These are phyloP conservation scores for Sarocladium strictum DNA, from an alignment of 2,329 filamentous ascomycete genomes.

Conservation along the genomic window DNA sequence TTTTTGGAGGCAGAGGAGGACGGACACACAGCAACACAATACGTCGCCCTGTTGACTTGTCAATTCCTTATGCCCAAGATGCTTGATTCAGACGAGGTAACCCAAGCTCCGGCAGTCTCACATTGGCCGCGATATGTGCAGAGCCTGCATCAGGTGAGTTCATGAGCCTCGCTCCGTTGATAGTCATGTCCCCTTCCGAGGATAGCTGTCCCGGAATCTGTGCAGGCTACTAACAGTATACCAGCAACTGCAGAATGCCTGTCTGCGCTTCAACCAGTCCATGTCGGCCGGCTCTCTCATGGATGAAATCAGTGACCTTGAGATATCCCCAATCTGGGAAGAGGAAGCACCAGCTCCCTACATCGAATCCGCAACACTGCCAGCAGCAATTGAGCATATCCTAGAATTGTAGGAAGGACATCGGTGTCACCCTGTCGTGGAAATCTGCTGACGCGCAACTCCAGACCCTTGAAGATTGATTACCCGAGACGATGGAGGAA, in stretches of 20 bases:
- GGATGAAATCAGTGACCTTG: neutral
- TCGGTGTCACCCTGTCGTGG: neutral
- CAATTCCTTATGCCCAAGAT: neutral
- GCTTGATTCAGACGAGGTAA: neutral
- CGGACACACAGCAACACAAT: neutral
- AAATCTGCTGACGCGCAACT: neutral
- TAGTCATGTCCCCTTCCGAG: too few species aligned
- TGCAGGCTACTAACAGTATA: too few species aligned
- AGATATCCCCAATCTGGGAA: neutral
- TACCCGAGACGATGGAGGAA: neutral
- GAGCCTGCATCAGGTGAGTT: neutral
- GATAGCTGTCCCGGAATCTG: neutral
- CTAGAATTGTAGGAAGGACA: neutral
- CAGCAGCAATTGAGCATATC: conserved; percentile 8
- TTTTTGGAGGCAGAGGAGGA: neutral
- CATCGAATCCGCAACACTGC: conserved; percentile 18
- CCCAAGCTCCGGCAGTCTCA: neutral
- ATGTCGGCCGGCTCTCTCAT: neutral
- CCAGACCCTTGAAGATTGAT: conserved; percentile 9
- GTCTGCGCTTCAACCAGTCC: neutral
- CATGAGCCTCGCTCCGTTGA: too few species aligned
- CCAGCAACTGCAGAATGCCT: neutral
- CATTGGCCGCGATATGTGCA: neutral
- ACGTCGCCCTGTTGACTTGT: neutral
- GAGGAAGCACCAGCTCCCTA: neutral